Evolutionary conservation across 208 protist species (phyloP).

Genomic region (Trypanosomatidae sp.): DNA sequence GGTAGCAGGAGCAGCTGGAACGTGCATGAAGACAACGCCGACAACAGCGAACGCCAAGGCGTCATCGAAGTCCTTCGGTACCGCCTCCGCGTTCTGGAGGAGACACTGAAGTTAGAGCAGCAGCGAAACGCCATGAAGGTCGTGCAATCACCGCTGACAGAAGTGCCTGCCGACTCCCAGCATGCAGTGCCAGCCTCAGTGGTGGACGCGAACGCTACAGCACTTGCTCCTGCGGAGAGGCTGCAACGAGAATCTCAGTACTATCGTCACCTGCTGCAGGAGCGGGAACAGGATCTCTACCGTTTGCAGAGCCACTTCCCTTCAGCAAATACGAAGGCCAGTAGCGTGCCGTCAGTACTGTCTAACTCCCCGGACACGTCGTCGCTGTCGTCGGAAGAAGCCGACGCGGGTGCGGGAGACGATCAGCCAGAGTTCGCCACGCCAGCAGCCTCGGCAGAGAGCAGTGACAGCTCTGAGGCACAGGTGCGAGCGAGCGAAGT

Average conservation of each 20-base stretch:
- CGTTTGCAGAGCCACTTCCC: neutral
- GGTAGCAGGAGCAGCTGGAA: neutral
- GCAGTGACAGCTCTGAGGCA: neutral
- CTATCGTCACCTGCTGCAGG: constrained; percentile 22
- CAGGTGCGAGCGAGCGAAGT: neutral
- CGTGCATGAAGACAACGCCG: neutral
- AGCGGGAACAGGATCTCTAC: constrained; percentile 21
- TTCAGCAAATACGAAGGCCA: neutral
- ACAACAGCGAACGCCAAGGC: constrained; percentile 11
- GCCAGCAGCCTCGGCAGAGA: neutral
- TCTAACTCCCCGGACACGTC: neutral
- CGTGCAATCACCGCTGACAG: neutral
- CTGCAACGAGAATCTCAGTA: constrained; percentile 15
- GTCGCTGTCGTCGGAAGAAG: neutral
- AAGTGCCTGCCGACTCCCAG: neutral
- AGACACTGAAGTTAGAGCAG: constrained; percentile 16
- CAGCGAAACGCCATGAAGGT: constrained; percentile 12
- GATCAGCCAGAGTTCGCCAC: neutral
- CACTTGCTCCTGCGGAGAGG: neutral
- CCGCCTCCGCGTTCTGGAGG: constrained; percentile 21
- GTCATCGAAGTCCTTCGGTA: constrained; percentile 17
- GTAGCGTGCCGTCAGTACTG: neutral
- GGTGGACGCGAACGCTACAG: neutral
- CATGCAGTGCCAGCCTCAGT: neutral
- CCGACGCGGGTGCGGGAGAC: neutral